A percentile compares a stretch with the other conserved stretches of the same genome.
Evolutionary conservation across 2,329 filamentous ascomycete genomes (phyloP).

Genomic region (Colletotrichum truncatum): DNA sequence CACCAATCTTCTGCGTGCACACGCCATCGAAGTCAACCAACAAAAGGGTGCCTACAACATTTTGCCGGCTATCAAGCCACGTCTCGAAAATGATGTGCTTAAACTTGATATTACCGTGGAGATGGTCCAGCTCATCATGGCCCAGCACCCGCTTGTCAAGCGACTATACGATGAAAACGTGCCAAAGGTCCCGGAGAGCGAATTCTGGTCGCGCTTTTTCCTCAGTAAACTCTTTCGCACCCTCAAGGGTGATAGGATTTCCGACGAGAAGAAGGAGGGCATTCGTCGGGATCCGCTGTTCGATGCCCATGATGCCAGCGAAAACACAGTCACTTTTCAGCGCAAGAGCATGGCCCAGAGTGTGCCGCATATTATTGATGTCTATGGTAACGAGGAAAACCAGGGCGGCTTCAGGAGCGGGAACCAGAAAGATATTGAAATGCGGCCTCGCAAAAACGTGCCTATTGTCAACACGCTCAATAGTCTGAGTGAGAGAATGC

Average conservation of each 20-base stretch:
- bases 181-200: slow-evolving; percentile 78
- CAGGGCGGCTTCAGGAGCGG: slow-evolving; percentile 83
- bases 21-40: slow-evolving; percentile 89
- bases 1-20: slow-evolving; percentile 84
- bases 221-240: slow-evolving; percentile 90
- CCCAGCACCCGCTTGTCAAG: slow-evolving; percentile 90
- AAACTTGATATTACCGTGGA: slow-evolving; percentile 89
- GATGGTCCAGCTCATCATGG: slow-evolving; percentile 92
- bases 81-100: slow-evolving; percentile 76
- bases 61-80: slow-evolving; percentile 86
- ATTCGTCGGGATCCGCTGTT: slow-evolving; percentile 72
- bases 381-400: slow-evolving; percentile 95
- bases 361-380: slow-evolving; percentile 88
- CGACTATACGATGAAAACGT: slow-evolving; percentile 94
- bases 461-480: slow-evolving; percentile 92
- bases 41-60: slow-evolving; percentile 93
- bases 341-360: slow-evolving; percentile 68
- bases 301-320: slow-evolving; percentile 83
- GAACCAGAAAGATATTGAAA: slow-evolving; percentile 89
- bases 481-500: slow-evolving; percentile 89
- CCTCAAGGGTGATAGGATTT: slow-evolving; percentile 87
- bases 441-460: slow-evolving; percentile 83
- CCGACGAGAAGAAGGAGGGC: slow-evolving; percentile 73
- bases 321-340: slow-evolving; percentile 66
- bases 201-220: slow-evolving; percentile 97